Base-by-base conservation (phyloP, 176 grass and related monocot species). In the Oryza officinalis region DNA sequence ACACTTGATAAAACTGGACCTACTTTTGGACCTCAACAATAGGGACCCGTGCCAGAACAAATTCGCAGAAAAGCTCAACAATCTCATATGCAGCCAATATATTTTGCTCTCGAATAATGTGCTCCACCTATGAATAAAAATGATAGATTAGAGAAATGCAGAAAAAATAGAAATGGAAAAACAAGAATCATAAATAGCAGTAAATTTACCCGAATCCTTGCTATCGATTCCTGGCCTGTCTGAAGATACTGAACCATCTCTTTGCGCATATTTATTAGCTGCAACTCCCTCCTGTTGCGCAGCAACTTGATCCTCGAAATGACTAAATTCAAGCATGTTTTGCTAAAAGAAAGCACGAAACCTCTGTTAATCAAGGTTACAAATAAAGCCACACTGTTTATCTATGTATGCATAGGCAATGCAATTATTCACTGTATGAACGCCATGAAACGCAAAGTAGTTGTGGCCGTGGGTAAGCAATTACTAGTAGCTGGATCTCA, bases 61-160 rank as follows among this genome's bases (percentile, higher is more conserved):
- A 99, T 94, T 99, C 96, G 41, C 96, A 99, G 52, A 99, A 99
- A 61, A 99, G 82, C 81, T 99, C 96, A 4, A 99, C 72, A 79
- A 99, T 95, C 75, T 99, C 96, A 54, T 99, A 99, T 13, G 93
- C 96, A 83, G 96, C 96, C 81, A 99, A 84, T 92, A 94, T 92
- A 83, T 99, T 96, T 71, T 94, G 91, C 75, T 99, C 96, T 30
- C 87, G 91, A 57, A 99, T 99, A 79, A 99, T 85, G 66, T 96
- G 89, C 81, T 99, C 96, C 77, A 99, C 93, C 93, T 96, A 72
- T 76, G 33, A 83, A 81, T 78, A 91, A 82, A 46, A 79, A 67
- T 27, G 10, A 86, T 50, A 74, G 11, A 32, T 71, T 72, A 86
- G 30, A 67, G 10, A 86, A 67, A 28, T 18, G 33, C 12, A 79